A percentile compares a stretch with the other conserved stretches of the same genome.
Conservation (phyloP, 208 protist species). For the Willaertia magna region DNA sequence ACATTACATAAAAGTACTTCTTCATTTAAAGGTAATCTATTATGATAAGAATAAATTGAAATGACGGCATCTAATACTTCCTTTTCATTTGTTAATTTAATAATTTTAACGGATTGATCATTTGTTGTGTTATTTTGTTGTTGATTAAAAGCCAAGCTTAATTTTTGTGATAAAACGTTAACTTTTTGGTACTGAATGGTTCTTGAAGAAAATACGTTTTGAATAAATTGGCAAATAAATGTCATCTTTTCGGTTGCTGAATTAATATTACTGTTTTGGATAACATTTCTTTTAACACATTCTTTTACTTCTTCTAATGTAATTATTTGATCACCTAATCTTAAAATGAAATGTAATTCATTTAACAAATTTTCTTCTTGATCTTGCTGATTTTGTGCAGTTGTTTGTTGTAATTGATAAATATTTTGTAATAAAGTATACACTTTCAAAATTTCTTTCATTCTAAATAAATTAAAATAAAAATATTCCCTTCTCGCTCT, state of each 20-base stretch:
- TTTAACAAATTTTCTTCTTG: not conserved
- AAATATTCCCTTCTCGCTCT: not conserved
- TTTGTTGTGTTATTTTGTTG: too few species aligned
- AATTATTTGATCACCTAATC: not conserved
- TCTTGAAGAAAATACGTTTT: not conserved
- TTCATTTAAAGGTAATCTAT: not conserved
- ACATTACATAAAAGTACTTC: not conserved
- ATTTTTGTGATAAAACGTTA: not conserved
- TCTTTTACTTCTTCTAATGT: not conserved
- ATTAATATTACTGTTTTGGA: not conserved
- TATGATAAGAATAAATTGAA: not conserved
- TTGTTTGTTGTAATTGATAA: not conserved
- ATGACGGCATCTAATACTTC: not conserved
- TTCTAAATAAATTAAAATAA: not conserved
- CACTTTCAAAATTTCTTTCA: not conserved
- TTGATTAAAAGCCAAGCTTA: too few species aligned
- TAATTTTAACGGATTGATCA: not conserved
- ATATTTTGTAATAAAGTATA: not conserved
- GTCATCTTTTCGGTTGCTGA: not conserved
- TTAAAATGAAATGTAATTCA: not conserved
- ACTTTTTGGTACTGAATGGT: not conserved
- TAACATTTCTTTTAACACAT: not conserved
- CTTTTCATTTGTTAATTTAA: not conserved
- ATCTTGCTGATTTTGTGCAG: not conserved
- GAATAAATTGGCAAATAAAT: not conserved